phyloP scores from a whole-genome alignment of 441 rosid species.

The Metrosideros polymorpha region DNA sequence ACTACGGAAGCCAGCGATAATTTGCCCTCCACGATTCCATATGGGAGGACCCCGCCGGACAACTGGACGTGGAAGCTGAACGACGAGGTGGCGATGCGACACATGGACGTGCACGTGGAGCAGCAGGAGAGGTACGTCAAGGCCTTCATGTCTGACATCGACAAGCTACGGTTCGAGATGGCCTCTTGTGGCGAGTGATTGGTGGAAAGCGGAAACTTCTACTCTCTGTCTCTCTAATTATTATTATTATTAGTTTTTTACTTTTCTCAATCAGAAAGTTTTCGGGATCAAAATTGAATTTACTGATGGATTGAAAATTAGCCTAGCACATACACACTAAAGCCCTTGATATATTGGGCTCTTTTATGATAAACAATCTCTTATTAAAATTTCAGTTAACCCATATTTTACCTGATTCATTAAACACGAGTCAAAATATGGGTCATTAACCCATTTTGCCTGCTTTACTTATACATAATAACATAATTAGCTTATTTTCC shows the following conservation, averaged over 20 bases:
- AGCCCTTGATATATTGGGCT: too few species aligned
- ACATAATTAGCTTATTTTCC: not conserved
- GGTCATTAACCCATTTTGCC: not conserved
- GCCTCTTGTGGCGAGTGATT: constrained; percentile 36
- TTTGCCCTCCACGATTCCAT: constrained; percentile 52
- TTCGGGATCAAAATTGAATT: too few species aligned
- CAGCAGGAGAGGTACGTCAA: constrained; percentile 84
- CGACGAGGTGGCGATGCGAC: constrained; percentile 86
- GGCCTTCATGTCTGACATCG: constrained; percentile 64
- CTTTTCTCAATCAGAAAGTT: too few species aligned
- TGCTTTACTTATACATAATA: not conserved
- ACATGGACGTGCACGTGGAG: constrained; percentile 83
- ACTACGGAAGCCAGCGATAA: constrained; percentile 55
- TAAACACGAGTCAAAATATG: too few species aligned
- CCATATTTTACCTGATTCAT: too few species aligned
- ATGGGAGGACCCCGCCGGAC: constrained; percentile 83
- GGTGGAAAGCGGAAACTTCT: too few species aligned
- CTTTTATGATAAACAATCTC: too few species aligned
- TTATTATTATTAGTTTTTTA: too few species aligned
- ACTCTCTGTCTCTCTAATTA: too few species aligned
- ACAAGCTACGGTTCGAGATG: constrained; percentile 86
- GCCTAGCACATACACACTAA: too few species aligned
- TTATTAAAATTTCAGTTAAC: too few species aligned
- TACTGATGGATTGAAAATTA: too few species aligned
- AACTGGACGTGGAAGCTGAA: constrained; percentile 78